These are phyloP conservation scores for Cercospora sp. DNA, from an alignment of 2,329 filamentous ascomycete species.

Conservation along the genomic window DNA sequence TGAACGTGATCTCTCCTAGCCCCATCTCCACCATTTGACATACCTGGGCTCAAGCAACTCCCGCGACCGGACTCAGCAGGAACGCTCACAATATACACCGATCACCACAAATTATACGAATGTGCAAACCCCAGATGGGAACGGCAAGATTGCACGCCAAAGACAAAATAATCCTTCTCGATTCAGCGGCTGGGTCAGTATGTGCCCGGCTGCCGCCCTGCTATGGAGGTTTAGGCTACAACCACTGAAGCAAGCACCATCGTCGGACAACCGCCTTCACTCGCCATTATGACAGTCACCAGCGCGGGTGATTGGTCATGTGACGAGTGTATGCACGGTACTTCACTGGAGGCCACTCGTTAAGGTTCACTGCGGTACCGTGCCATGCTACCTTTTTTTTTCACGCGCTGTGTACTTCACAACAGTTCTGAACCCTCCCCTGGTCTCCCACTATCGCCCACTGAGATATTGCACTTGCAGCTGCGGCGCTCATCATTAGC, in stretches of 20 bases:
- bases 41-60: background rate
- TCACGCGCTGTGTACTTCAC: background rate
- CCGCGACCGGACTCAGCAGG: background rate
- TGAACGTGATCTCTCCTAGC: background rate
- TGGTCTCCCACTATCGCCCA: background rate
- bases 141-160: background rate
- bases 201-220: background rate
- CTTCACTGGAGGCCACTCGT: background rate
- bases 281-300: background rate
- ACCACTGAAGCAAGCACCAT: too few relatives aligned
- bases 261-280: too few relatives aligned
- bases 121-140: background rate
- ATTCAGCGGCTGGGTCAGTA: background rate
- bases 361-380: background rate
- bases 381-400: background rate
- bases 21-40: background rate
- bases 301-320: background rate
- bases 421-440: background rate
- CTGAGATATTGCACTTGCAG: background rate
- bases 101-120: background rate
- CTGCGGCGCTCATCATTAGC: background rate
- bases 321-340: background rate
- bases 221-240: background rate
- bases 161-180: background rate
- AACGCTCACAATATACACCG: background rate